Conservation (phyloP, 2,329 filamentous ascomycete genomes). For the Purpureocillium lavendulum region DNA sequence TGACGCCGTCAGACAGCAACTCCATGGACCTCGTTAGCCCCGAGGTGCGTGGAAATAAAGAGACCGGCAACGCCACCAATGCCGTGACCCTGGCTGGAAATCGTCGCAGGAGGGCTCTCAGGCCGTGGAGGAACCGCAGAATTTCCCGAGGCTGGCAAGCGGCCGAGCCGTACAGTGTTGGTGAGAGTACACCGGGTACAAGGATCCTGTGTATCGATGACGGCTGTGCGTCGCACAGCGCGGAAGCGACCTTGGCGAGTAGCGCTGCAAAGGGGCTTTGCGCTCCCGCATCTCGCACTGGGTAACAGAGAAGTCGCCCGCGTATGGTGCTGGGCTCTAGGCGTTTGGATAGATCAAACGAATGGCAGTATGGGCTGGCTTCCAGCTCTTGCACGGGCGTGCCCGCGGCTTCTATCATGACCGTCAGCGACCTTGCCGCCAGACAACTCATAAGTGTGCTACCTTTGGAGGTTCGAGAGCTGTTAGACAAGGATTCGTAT, state of each 20-base stretch:
- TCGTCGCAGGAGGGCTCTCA: conserved; percentile 66
- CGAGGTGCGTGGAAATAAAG: conserved; percentile 66
- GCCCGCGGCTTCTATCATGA: conserved; percentile 9
- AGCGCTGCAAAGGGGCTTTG: conserved; percentile 49
- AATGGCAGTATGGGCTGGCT: conserved; percentile 53
- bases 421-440: conserved; percentile 6
- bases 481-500: conserved; percentile 72
- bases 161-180: conserved; percentile 68
- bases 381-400: conserved; percentile 5
- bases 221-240: conserved; percentile 47
- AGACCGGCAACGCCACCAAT: conserved; percentile 69
- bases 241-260: conserved; percentile 47
- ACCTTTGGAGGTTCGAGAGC: conserved; percentile 18
- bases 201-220: conserved; percentile 69
- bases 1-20: conserved; percentile 71
- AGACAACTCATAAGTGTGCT: too few species aligned
- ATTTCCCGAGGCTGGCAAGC: conserved; percentile 63
- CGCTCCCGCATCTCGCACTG: conserved; percentile 28
- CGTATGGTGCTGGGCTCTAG: conserved; percentile 41
- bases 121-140: conserved; percentile 70
- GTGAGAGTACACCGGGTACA: conserved; percentile 78
- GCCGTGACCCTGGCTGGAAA: conserved; percentile 58
- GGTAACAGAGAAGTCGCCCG: conserved; percentile 42
- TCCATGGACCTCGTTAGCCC: conserved; percentile 84
- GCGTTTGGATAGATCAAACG: conserved; percentile 62